Evolutionary conservation across 495 filamentous ascomycete species (phyloP).

Genomic region (Neurospora terricola): DNA sequence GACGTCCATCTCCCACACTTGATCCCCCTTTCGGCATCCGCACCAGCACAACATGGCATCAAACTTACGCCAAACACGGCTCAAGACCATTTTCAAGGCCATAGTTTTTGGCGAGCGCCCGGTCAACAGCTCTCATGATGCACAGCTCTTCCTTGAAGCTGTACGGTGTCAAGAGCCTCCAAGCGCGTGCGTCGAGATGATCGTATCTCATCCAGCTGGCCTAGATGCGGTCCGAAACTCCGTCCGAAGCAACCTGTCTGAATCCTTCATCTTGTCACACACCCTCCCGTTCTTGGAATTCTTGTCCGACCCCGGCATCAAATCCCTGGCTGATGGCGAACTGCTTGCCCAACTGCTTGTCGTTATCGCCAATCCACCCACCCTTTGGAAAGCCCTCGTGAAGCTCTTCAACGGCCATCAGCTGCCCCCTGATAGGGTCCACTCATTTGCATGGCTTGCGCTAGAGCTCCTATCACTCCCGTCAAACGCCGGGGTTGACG

Average conservation of each 20-base stretch:
- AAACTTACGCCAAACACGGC: conserved; percentile 5
- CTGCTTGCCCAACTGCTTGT: conserved; percentile 45
- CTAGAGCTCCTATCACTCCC: conserved; percentile 45
- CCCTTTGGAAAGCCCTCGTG: conserved; percentile 51
- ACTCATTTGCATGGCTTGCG: conserved; percentile 51
- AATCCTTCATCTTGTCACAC: conserved; percentile 40
- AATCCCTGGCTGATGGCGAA: conserved; percentile 42
- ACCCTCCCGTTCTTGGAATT: conserved; percentile 28
- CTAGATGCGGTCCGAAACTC: conserved; percentile 37
- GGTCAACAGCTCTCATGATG: conserved; percentile 24
- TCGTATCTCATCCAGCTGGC: conserved; percentile 41
- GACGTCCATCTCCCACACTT: not conserved
- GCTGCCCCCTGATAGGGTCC: conserved; percentile 29
- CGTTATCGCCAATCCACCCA: conserved; percentile 46
- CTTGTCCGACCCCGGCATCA: conserved; percentile 36
- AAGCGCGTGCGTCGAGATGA: conserved; percentile 41
- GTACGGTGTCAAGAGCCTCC: conserved; percentile 39
- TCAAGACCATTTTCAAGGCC: conserved; percentile 19
- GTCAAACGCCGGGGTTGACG: conserved; percentile 11
- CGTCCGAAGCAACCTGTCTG: conserved; percentile 39
- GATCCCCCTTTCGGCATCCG: not conserved
- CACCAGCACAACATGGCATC: not conserved
- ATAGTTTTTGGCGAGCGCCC: conserved; percentile 17
- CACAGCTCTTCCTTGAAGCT: conserved; percentile 53
- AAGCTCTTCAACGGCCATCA: conserved; percentile 25